Evolutionary conservation across 2,329 filamentous ascomycete species (phyloP), one percentile per base, ranked within the genome.

Genomic region (Xylaria sp.): DNA sequence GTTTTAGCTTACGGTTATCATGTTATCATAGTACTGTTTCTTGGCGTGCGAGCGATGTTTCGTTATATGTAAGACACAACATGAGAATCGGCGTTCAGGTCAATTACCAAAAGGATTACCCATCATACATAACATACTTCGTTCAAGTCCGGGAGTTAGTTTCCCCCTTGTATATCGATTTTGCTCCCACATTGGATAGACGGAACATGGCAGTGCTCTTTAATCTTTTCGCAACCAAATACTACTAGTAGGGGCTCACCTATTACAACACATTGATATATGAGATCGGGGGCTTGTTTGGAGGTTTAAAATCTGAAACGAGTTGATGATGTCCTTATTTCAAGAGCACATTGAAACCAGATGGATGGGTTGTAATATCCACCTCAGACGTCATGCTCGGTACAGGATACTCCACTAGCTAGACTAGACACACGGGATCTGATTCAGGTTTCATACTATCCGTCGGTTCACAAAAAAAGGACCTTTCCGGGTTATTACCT

Each of bases 61-160:
- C 13, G 20, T 31, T 61, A 10, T 51, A 9, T 51, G 23, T 59
- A 40, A 54, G 20, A 36, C 57, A 44, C 53, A 38, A 60, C 53
- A 56, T n/a, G 31, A 15, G 44, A 51, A 58, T 59, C 28, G 51
- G 49, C 38, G 64, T 61, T 53, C 44, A 42, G 36, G 26, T 60
- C 26, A 51, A 48, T 36, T 23, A 26, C 10, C n/a, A 49, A 28
- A 54, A 31, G 15, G 6, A 15, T 7, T 36, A 15, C 5, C 23
- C 23, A 26, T 31, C 44, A 42, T 3, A 49, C 13, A 48, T 56
- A 6, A 49, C 13, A 48, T 56, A 6, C n/a, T 33, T 49, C 15
- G 10, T 53, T 53, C 15, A n/a, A 53, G 4, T n/a, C 13, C 31
- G 2, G 13, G 31, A 4, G 2, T 42, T 59, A 2, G 33, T 10